These are phyloP conservation scores for Solanum chmielewskii DNA, from an alignment of 257 asterid species.

Conservation along the genomic window DNA sequence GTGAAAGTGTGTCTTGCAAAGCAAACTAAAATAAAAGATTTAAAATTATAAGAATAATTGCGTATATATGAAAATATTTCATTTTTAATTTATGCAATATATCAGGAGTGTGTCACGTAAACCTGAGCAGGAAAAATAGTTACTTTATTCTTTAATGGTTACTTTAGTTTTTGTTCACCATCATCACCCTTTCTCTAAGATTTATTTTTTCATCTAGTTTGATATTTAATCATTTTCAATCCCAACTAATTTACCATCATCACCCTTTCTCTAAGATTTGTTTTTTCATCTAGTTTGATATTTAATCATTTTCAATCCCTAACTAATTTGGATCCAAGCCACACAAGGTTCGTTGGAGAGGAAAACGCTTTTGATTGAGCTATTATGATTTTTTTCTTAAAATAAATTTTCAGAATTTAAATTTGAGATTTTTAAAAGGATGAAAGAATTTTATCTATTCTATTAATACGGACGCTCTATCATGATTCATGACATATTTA, in stretches of 20 bases:
- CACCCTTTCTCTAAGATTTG: not conserved
- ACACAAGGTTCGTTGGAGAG: not conserved
- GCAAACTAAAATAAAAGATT: not conserved
- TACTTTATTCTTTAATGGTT: not conserved
- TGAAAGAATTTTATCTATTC: not conserved
- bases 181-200: not conserved
- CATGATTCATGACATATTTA: not conserved
- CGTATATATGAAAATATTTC: not conserved
- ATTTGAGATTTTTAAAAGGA: not conserved
- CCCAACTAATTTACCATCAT: not conserved
- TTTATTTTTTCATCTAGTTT: not conserved
- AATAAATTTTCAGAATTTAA: not conserved
- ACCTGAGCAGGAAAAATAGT: not conserved
- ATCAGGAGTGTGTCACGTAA: not conserved
- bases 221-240: not conserved
- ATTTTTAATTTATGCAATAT: not conserved
- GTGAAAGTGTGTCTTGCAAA: not conserved
- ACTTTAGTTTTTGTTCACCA: not conserved
- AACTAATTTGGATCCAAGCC: not conserved
- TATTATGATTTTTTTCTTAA: not conserved
- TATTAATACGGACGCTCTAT: not conserved
- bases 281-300: not conserved
- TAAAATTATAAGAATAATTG: not conserved
- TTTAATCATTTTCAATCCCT: not conserved
- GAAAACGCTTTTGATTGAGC: not conserved